Base-by-base conservation (phyloP, 805 yeast genomes). In the Clavispora carvajalis region DNA sequence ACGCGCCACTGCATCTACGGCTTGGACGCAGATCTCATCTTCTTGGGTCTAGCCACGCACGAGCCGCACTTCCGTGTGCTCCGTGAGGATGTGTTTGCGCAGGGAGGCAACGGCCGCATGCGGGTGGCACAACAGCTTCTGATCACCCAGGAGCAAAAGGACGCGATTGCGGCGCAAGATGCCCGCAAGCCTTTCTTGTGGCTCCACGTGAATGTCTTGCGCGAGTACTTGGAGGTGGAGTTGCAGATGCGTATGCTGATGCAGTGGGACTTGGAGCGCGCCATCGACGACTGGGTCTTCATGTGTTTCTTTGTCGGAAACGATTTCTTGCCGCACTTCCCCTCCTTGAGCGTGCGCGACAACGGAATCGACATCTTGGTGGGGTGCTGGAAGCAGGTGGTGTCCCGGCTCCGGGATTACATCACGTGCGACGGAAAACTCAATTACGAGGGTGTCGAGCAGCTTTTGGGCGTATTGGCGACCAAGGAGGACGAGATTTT, bases 221-320 rank as follows among this genome's bases (percentile, higher is more conserved):
- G 99, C 49, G 97, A 93, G 57, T 93, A 93, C 55, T 69, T 93
- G 41, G 85, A 81, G 40, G 78, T 85, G 11, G 99, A 93, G 62
- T 71, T 93, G 36, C 78, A 85, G 22, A 86, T 89, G 3, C 73
- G 81, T 29, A 57, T 83, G 15, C 76, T 87, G 2, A 82, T 85
- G 55, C 74, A 79, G 16, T 89, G 83, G 63, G 97, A 93, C 58
- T 62, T 90, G 39, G 99, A 93, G 65, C 73, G 99, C 44, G 97
- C 98, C 2, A 82, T 93, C 46, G 99, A 93, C 59, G 99, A 93
- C 64, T 93, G 99, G 99, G 88, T 93, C 12, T 93, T 93, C 52
- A 84, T 93, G 90, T 91, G 98, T 74, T 93, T 93, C 69, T 93
- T 93, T 58, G 95, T 91, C 48, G 99, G 99, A 63, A 93, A 93